phyloP scores from a whole-genome alignment of 2,329 filamentous ascomycete species.

The Fonsecaea pugnacius region DNA sequence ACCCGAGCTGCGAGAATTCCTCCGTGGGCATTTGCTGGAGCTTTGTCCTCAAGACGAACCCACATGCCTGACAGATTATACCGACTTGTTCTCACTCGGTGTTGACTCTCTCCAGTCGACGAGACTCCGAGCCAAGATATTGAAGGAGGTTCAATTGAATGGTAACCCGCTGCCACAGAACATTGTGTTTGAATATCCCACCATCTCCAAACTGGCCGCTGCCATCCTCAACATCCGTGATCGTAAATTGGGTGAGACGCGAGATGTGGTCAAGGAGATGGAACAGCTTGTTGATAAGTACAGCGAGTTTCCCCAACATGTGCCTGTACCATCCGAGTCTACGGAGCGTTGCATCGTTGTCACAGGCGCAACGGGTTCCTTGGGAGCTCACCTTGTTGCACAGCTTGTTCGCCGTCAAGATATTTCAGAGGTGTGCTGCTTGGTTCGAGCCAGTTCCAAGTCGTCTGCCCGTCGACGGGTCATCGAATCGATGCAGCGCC shows the following conservation, averaged over 20 bases:
- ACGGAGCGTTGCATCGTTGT: slow-evolving; percentile 45
- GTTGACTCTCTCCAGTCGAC: slow-evolving; percentile 65
- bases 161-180: slow-evolving; percentile 58
- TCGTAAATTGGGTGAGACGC: slow-evolving; percentile 32
- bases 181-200: slow-evolving; percentile 63
- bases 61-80: slow-evolving; percentile 43
- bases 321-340: slow-evolving; percentile 33
- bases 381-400: slow-evolving; percentile 64
- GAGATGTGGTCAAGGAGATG: slow-evolving; percentile 52
- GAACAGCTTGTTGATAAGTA: slow-evolving; percentile 50
- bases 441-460: slow-evolving; percentile 57
- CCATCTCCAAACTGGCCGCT: slow-evolving; percentile 51
- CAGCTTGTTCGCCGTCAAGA: slow-evolving; percentile 45
- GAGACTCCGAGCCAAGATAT: slow-evolving; percentile 58
- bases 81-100: slow-evolving; percentile 63
- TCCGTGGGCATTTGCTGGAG: slow-evolving; percentile 41
- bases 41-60: slow-evolving; percentile 31
- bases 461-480: slow-evolving; percentile 53
- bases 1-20: slow-evolving; percentile 43
- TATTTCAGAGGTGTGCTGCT: slow-evolving; percentile 59
- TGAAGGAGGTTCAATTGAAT: slow-evolving; percentile 56
- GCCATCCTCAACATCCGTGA: slow-evolving; percentile 34
- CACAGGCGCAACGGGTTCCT: slow-evolving; percentile 68
- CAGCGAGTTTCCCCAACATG: slow-evolving; percentile 40
- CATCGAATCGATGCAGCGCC: slow-evolving; percentile 47